Base-by-base conservation (phyloP, 129 eudicot genomes). In the Ambrosia artemisiifolia region DNA sequence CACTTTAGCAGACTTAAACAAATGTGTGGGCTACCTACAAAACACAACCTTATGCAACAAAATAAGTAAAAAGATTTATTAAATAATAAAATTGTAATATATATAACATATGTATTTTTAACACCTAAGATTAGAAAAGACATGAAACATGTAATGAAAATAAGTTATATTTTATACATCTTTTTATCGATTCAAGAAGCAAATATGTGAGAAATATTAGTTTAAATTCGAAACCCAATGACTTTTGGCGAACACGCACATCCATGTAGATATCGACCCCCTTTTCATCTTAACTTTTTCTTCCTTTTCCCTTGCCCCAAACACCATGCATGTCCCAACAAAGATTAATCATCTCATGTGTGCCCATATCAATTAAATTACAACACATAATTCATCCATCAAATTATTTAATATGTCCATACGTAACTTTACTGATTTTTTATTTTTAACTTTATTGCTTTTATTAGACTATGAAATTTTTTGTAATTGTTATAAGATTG, bases 211-310 rank as follows among this genome's bases (percentile, higher is more conserved):
- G 11, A 60, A 4, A 32, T 12, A 32, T 53, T 64, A 63, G 54
- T 64, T 74, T 65, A 65, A 64, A 40, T 54, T 75, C 47, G 42
- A 56, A 67, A 56, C 65, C 48, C 62, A 44, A 75, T 30, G 57
- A 65, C 81, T 79, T 87, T 81, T 83, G 28, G 74, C 51, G 69
- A 71, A 75, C 88, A 81, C 82, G 80, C 87, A 80, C 80, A 65
- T 59, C 75, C 79, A 77, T 77, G 79, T 50, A 71, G 70, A 60
- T 74, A 69, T 73, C 50, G 43, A 63, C 54, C 33, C 71, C 56
- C 36, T 63, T 70, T 59, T 53, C 17, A 63, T 38, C 30, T 34
- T 18, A 70, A 70, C 81, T 72, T 72, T 77, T 72, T 38, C 28
- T 65, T 49, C 65, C 51, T 74, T 62, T 69, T 54, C 32, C 73